Percentiles rank a stretch among this genome's conserved stretches.
These are phyloP conservation scores for Globisporangium acanthophoron DNA, from an alignment of 352 stramenopile genomes.

Conservation along the genomic window DNA sequence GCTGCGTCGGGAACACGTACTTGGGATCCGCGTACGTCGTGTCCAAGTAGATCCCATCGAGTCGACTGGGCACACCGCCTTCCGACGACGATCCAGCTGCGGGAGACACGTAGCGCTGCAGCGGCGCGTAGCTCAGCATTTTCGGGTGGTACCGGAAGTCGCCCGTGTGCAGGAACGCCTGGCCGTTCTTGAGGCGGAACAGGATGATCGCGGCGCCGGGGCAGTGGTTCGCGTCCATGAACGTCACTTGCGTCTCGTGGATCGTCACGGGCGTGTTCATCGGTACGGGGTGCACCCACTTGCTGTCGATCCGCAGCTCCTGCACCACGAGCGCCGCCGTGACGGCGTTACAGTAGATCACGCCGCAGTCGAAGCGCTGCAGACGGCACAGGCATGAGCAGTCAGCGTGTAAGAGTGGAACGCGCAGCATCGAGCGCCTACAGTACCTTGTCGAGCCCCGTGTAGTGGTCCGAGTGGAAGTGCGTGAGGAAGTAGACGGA, in stretches of 20 bases:
- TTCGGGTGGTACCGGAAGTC: slow-evolving; percentile 77
- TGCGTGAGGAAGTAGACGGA: slow-evolving; percentile 96
- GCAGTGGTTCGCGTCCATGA: slow-evolving; percentile 97
- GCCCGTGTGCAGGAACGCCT: slow-evolving; percentile 90
- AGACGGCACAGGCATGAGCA: not conserved
- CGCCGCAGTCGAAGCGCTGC: slow-evolving; percentile 84
- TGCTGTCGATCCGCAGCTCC: slow-evolving; percentile 88
- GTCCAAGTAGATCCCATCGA: slow-evolving; percentile 92
- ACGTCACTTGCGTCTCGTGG: slow-evolving; percentile 89
- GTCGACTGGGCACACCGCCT: slow-evolving; percentile 14
- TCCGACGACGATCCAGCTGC: not conserved
- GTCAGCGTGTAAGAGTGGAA: too few species aligned
- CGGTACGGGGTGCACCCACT: slow-evolving; percentile 88
- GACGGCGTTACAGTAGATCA: slow-evolving; percentile 94
- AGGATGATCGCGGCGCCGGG: slow-evolving; percentile 94
- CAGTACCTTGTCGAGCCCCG: slow-evolving; percentile 75
- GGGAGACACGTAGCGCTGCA: slow-evolving; percentile 41
- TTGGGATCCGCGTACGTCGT: slow-evolving; percentile 96
- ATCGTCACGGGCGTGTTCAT: slow-evolving; percentile 87
- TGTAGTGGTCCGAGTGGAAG: slow-evolving; percentile 97
- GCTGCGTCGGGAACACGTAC: slow-evolving; percentile 92
- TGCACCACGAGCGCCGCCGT: slow-evolving; percentile 91
- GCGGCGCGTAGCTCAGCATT: slow-evolving; percentile 59
- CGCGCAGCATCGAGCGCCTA: not conserved
- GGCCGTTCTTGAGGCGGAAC: slow-evolving; percentile 83